Conservation (phyloP, 257 asterid genomes). For the Penstemon newberryi region DNA sequence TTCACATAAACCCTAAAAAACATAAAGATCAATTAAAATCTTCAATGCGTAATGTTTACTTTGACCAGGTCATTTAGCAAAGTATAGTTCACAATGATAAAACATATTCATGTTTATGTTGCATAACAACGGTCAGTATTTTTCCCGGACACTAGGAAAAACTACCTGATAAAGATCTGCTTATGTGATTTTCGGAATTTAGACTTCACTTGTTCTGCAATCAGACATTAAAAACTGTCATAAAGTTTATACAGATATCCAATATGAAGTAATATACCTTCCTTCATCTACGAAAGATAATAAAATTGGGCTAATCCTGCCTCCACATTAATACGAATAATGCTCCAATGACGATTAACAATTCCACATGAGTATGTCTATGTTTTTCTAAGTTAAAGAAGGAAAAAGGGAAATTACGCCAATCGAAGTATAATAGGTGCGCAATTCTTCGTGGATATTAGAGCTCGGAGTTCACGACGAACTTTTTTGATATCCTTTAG, state of each 20-base stretch:
- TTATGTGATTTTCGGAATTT: constrained; percentile 67
- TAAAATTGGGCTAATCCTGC: constrained; percentile 11
- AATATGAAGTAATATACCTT: constrained; percentile 7
- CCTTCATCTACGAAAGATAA: background rate
- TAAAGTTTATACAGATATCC: constrained; percentile 17
- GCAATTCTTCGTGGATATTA: constrained; percentile 45
- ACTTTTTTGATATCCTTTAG: constrained; percentile 49
- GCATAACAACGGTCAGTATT: background rate
- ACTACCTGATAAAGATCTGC: constrained; percentile 94
- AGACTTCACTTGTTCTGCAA: constrained; percentile 82
- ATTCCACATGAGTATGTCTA: too few species aligned
- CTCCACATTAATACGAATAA: constrained; percentile 15
- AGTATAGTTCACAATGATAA: background rate
- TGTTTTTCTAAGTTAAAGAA: too few species aligned
- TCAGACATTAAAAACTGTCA: constrained; percentile 24
- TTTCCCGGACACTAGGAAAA: constrained; percentile 16
- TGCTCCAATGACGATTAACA: background rate
- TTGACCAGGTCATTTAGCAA: constrained; percentile 2
- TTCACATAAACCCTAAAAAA: background rate
- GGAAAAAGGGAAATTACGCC: constrained; percentile 34
- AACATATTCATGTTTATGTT: background rate
- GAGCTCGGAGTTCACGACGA: constrained; percentile 53
- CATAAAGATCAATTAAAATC: background rate
- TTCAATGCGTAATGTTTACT: background rate
- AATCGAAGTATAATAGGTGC: constrained; percentile 74